Evolutionary conservation across 305 asterid genomes (phyloP), one percentile per base, ranked within the genome.

Genomic region (Salvia sclarea): DNA sequence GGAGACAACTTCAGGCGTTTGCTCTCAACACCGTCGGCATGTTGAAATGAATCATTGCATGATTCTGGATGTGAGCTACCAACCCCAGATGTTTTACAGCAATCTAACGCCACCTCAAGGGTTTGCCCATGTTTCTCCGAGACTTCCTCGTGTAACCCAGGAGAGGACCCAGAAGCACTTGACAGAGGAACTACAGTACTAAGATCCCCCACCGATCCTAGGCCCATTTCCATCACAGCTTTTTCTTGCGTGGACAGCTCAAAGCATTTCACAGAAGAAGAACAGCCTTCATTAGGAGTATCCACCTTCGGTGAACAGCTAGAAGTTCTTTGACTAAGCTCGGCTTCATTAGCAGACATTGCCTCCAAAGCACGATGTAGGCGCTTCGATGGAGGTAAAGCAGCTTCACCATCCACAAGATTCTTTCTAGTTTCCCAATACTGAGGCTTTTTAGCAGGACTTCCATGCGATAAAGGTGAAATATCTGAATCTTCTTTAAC

Each of bases 281-380:
- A 56, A 33, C 58, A 66, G 33, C 69, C 84, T 59, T 78, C 78
- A 61, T 52, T 68, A 48, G 68, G 79, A 13, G 62, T 75, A 73
- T 81, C 78, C 65, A 70, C 70, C 44, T 43, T 64, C n/a, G 80
- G 76, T 20, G 84, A 78, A 54, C 67, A 85, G 70, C 54, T 86
- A 40, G 81, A 66, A 82, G 81, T 76, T 58, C 74, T 79, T 71
- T 80, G 77, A 71, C 71, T 61, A 75, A 79, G 89, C 77, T 91
- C 99, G 41, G 93, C 90, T 66, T 77, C 97, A 76, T 94, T 87
- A 61, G 98, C 99, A 55, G 96, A 94, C 99, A 94, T 94, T 74
- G 99, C 99, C 75, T 94, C 95, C 83, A 94, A 70, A 41, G 99
- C 99, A 75, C 99, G 96, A 68, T 89, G 96, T 35, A 94, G 78